These are phyloP conservation scores for Pontederia paniculata DNA, from an alignment of 176 grass and related monocot genomes.

Conservation along the genomic window DNA sequence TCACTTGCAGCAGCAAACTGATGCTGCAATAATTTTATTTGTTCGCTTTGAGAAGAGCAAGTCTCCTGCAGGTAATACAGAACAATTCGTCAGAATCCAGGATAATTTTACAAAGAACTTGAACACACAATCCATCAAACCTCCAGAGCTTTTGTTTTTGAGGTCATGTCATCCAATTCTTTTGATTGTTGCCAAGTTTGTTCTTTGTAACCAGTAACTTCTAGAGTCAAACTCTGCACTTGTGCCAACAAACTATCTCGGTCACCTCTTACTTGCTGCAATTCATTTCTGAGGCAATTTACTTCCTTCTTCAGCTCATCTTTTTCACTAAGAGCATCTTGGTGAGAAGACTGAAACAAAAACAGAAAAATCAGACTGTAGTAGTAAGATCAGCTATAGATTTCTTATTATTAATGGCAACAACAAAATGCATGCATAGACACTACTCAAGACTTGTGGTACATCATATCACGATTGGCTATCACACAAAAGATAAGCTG, in stretches of 20 bases:
- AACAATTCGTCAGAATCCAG: background rate
- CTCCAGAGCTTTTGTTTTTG: slow-evolving; percentile 44
- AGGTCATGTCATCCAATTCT: slow-evolving; percentile 30
- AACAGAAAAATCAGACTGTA: background rate
- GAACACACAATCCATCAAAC: slow-evolving; percentile 29
- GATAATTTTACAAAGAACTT: slow-evolving; percentile 1
- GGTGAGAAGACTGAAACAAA: slow-evolving; percentile 51
- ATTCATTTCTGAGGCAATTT: slow-evolving; percentile 47
- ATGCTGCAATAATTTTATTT: slow-evolving; percentile 42
- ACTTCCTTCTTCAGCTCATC: slow-evolving; percentile 67
- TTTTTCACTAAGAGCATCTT: slow-evolving; percentile 60
- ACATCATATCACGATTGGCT: no score
- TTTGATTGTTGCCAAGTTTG: slow-evolving; percentile 26
- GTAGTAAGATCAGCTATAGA: background rate
- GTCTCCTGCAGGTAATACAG: slow-evolving; percentile 26
- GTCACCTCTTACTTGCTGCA: slow-evolving; percentile 63
- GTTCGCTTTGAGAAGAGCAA: slow-evolving; percentile 38
- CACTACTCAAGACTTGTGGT: no score
- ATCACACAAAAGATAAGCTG: no score
- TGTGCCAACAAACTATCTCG: slow-evolving; percentile 39
- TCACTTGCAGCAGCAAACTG: slow-evolving; percentile 46
- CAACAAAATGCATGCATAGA: no score
- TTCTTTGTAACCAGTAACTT: slow-evolving; percentile 38
- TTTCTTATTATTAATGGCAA: no score
- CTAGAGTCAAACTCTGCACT: slow-evolving; percentile 35